Conservation (phyloP, 495 filamentous ascomycete species). For the Annulohypoxylon moriforme region DNA sequence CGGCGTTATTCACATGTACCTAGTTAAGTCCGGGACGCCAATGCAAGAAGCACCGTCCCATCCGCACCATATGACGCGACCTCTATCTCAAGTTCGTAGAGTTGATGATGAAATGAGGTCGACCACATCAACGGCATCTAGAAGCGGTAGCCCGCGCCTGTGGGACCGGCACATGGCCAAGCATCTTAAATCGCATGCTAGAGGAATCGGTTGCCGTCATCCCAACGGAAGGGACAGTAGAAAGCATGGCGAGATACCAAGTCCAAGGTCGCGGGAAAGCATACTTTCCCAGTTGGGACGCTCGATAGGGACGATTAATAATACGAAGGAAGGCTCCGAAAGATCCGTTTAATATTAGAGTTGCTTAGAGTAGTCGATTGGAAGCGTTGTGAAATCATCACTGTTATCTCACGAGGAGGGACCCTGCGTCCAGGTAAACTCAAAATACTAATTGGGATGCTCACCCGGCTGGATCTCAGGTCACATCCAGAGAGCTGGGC, state of each 20-base stretch:
- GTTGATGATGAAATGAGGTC: slow-evolving; percentile 18
- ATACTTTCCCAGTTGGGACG: not conserved
- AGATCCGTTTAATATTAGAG: slow-evolving; percentile 24
- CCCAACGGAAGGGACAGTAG: slow-evolving; percentile 1
- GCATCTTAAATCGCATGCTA: not conserved
- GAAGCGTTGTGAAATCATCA: slow-evolving; percentile 21
- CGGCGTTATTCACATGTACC: slow-evolving; percentile 3
- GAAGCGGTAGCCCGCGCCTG: not conserved
- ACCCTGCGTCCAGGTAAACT: slow-evolving; percentile 16
- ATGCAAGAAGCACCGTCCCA: not conserved
- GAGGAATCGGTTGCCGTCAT: slow-evolving; percentile 24
- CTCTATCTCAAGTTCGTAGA: not conserved
- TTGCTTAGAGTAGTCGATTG: slow-evolving; percentile 17
- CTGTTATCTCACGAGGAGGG: not conserved
- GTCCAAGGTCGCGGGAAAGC: slow-evolving; percentile 25
- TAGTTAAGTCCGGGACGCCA: not conserved
- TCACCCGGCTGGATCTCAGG: not conserved
- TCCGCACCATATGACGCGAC: slow-evolving; percentile 29
- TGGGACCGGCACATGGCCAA: slow-evolving; percentile 1
- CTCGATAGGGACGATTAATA: slow-evolving; percentile 11
- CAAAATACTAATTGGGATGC: slow-evolving; percentile 1
- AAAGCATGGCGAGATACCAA: slow-evolving; percentile 11
- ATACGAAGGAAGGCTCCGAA: slow-evolving; percentile 27
- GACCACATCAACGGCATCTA: slow-evolving; percentile 2
- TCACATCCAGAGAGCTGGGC: slow-evolving; percentile 22